Base-by-base conservation (phyloP, 1,284 basidiomycete genomes). In the Microbotryomycetes sp. region DNA sequence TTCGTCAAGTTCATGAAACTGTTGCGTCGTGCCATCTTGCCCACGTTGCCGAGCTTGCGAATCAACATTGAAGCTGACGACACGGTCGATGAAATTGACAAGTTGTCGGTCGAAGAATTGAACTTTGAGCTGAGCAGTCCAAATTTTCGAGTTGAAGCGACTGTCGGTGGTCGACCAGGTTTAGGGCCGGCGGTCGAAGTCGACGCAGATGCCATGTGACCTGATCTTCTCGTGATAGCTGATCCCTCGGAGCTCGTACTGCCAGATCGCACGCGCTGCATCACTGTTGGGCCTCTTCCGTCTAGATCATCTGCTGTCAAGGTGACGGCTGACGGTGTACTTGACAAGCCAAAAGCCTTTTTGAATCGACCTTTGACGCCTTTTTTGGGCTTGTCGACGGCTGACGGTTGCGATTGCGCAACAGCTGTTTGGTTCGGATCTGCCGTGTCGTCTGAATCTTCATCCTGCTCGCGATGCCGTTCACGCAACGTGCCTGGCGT, bases 21-120 rank as follows among this genome's bases (percentile, higher is more conserved):
- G 59, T 62, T 70, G 13, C 61, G 55, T 1, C 64, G 28, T 18
- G 62, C 65, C 30, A 61, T 57, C 56, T 65, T 70, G 51, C 91
- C 91, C 75, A 97, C 86, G 57, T 86, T 87, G 29, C 94, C 93
- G 55, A 98, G 85, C 78, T 96, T 97, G 70, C 94, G 85, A 71
- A 98, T 94, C 85, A 98, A 96, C 75, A 97, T 88, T 60, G 88
- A 91, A 7, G 93, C 94, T 57, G 89, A 91, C 64, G 88, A 91
- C 70, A 97, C 93, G 48, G 94, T 97, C n/a, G 90, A 94, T 30
- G 88, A 89, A 54, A 98, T 84, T 31, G 91, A 96, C 66, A 98
- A 94, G 76, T 98, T 98, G 76, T 98, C 93, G 49, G 92, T 96
- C 59, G 88, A 91, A 53, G 88, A 86, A 75, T 98, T 97, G 72